Evolutionary conservation across 306 rosid genomes (phyloP).

Genomic region (Corylus avellana): DNA sequence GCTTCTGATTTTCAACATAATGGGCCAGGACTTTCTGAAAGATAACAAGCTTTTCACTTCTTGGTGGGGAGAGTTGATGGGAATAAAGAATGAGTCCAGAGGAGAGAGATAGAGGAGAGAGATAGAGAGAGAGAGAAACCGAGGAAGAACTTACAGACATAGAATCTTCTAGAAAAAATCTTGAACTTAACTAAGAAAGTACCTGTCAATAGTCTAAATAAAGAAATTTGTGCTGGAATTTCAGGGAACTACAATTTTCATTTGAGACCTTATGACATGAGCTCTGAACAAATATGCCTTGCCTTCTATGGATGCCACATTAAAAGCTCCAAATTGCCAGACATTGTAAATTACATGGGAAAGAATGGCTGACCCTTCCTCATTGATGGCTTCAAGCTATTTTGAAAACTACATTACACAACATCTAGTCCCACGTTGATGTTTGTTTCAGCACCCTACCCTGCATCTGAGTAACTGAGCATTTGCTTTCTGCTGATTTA

Average conservation of each 20-base stretch:
- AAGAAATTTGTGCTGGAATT: not conserved
- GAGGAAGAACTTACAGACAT: not conserved
- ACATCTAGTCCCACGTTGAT: not conserved
- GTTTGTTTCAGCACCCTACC: not conserved
- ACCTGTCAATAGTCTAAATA: too few relatives aligned
- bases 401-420: not conserved
- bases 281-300: too few relatives aligned
- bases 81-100: too few relatives aligned
- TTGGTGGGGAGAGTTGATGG: too few relatives aligned
- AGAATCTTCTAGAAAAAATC: not conserved
- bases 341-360: not conserved
- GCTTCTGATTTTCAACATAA: too few relatives aligned
- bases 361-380: not conserved
- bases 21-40: too few relatives aligned
- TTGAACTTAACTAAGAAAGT: not conserved
- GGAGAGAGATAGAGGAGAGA: too few relatives aligned
- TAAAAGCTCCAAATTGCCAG: too few relatives aligned
- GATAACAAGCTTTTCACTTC: too few relatives aligned
- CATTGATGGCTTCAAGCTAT: not conserved
- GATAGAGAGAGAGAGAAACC: not conserved
- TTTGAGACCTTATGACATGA: too few relatives aligned
- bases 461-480: not conserved
- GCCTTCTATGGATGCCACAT: too few relatives aligned
- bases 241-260: not conserved
- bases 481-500: not conserved